These are phyloP conservation scores for Sphaerulina vaccinii DNA, from an alignment of 2,329 filamentous ascomycete genomes.

Conservation along the genomic window DNA sequence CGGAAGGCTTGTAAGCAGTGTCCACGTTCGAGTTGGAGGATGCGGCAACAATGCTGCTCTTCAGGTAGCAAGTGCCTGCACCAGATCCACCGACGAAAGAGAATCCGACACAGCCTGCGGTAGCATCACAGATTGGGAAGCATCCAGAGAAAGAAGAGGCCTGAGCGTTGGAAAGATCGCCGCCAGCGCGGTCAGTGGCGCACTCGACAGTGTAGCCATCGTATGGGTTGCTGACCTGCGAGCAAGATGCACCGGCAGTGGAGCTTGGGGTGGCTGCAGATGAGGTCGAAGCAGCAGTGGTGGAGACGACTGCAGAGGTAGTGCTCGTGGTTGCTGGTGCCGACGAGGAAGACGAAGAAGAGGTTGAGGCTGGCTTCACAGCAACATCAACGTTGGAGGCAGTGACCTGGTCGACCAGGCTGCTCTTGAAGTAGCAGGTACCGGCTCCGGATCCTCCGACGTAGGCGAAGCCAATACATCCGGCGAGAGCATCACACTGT, in stretches of 20 bases:
- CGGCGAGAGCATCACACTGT: conserved; percentile 12
- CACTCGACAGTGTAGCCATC: conserved; percentile 17
- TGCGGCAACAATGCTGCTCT: conserved; percentile 6
- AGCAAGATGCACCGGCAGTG: background rate
- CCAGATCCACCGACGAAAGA: conserved; percentile 15
- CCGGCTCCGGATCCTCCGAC: conserved; percentile 17
- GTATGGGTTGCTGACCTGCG: conserved; percentile 2
- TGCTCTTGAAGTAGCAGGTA: conserved; percentile 22
- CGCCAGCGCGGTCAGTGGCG: conserved; percentile 25
- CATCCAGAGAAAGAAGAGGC: conserved; percentile 27
- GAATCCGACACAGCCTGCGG: conserved; percentile 20
- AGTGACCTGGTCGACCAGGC: conserved; percentile 1
- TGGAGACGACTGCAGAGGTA: background rate
- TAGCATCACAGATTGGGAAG: conserved; percentile 27
- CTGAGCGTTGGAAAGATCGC: conserved; percentile 21
- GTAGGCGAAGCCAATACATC: conserved; percentile 21
- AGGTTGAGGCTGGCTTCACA: conserved; percentile 4
- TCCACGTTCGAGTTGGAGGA: conserved; percentile 8
- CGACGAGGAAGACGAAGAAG: background rate
- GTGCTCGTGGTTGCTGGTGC: background rate
- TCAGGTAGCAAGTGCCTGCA: conserved; percentile 20
- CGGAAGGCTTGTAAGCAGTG: conserved; percentile 4
- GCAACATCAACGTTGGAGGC: conserved; percentile 15
- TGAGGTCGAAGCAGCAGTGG: background rate
- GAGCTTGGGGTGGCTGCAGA: conserved; percentile 2